phyloP scores from a whole-genome alignment of 768 basidiomycete genomes.

The Kwoniella pini region DNA sequence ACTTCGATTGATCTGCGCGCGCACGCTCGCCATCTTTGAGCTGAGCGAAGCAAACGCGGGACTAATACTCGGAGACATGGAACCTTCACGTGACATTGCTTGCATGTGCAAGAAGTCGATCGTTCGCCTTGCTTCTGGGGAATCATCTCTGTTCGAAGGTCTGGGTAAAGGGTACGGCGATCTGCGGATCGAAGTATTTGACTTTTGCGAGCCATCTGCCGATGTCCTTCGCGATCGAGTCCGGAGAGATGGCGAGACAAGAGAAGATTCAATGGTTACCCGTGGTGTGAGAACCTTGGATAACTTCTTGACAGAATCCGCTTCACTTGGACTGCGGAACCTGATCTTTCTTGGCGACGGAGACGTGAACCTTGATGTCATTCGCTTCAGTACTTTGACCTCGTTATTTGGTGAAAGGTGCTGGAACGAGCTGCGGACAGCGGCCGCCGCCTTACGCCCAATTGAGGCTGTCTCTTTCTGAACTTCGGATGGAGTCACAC shows the following conservation, averaged over 20 bases:
- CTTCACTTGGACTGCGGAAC: neutral
- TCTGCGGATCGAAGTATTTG: conserved; percentile 4
- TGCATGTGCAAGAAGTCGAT: conserved; percentile 20
- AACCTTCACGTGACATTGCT: neutral
- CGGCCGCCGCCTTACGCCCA: neutral
- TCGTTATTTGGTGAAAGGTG: neutral
- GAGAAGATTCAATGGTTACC: conserved; percentile 20
- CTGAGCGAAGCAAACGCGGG: conserved; percentile 36
- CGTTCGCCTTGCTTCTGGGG: conserved; percentile 15
- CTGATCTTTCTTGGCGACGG: conserved; percentile 8
- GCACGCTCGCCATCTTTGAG: conserved; percentile 37
- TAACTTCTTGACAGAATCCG: neutral
- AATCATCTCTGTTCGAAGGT: neutral
- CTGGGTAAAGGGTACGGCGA: conserved; percentile 26
- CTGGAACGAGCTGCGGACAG: neutral
- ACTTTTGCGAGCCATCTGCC: neutral
- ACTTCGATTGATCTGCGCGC: conserved; percentile 27
- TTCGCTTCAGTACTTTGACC: conserved; percentile 1
- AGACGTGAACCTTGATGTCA: conserved; percentile 17
- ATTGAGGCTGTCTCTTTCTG: neutral
- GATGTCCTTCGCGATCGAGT: neutral
- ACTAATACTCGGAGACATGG: conserved; percentile 14
- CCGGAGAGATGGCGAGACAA: neutral
- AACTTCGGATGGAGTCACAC: conserved; percentile 6
- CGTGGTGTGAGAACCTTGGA: conserved; percentile 3